phyloP scores from a whole-genome alignment of 2,329 filamentous ascomycete species.

The Acrocalymma vagum region DNA sequence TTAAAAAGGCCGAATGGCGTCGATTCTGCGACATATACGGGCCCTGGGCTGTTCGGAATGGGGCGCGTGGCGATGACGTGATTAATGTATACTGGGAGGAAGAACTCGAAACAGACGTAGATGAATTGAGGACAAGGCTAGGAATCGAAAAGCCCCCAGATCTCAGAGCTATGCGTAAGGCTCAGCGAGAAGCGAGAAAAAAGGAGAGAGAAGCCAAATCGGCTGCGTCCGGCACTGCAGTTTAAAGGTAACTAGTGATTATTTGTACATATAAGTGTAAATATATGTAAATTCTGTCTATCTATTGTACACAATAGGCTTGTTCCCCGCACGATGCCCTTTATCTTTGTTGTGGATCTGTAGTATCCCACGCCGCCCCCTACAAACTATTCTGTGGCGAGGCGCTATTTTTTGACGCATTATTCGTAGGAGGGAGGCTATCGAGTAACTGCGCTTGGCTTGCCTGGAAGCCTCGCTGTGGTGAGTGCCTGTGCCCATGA shows the following conservation, averaged over 20 bases:
- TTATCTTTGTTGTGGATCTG: background rate
- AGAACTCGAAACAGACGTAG: slow-evolving; percentile 83
- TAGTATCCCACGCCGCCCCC: too few species aligned
- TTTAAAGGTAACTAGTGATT: too few species aligned
- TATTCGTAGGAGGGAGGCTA: too few species aligned
- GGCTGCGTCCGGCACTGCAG: slow-evolving; percentile 24
- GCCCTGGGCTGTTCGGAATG: slow-evolving; percentile 91
- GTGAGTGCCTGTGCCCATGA: too few species aligned
- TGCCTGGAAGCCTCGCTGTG: too few species aligned
- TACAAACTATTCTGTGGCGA: too few species aligned
- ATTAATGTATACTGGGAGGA: slow-evolving; percentile 99
- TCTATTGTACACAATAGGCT: slow-evolving; percentile 1
- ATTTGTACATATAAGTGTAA: too few species aligned
- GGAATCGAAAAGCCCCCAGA: slow-evolving; percentile 91
- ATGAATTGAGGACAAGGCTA: slow-evolving; percentile 75
- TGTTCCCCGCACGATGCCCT: background rate
- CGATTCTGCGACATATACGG: slow-evolving; percentile 79
- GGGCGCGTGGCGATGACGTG: slow-evolving; percentile 76
- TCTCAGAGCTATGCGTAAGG: slow-evolving; percentile 77
- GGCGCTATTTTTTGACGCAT: too few species aligned
- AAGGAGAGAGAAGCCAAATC: slow-evolving; percentile 64
- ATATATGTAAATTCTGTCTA: slow-evolving; percentile 22
- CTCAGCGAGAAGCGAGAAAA: slow-evolving; percentile 74
- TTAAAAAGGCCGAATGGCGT: slow-evolving; percentile 70
- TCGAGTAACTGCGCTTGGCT: too few species aligned